Evolutionary conservation across 2,329 filamentous ascomycete genomes (phyloP).

Genomic region (Phaeosphaeriaceae sp.): DNA sequence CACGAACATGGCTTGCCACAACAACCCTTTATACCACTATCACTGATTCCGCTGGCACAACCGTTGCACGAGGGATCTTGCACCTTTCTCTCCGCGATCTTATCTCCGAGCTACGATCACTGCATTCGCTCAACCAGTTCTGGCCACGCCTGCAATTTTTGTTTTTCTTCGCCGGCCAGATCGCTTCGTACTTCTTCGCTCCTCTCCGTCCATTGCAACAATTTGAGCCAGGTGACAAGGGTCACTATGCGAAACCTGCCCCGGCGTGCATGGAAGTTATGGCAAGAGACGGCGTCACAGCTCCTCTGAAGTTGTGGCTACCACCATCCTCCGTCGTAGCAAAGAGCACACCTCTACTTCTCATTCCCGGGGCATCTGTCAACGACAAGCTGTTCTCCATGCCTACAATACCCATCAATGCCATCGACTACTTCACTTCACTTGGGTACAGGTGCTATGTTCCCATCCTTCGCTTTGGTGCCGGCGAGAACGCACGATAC

Average conservation of each 20-base stretch:
- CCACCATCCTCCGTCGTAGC: conserved; percentile 32
- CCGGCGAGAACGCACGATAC: conserved; percentile 58
- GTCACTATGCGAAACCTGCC: conserved; percentile 31
- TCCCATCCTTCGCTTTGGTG: conserved; percentile 65
- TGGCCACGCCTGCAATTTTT: conserved; percentile 4
- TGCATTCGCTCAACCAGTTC: neutral
- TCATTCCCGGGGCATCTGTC: conserved; percentile 69
- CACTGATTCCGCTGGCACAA: conserved; percentile 50
- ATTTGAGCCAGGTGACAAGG: conserved; percentile 56
- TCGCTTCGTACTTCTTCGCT: conserved; percentile 60
- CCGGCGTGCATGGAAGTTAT: conserved; percentile 39
- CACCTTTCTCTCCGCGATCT: conserved; percentile 63
- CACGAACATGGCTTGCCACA: conserved; percentile 66
- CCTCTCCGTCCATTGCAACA: conserved; percentile 66
- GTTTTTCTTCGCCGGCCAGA: conserved; percentile 63
- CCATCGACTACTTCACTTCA: conserved; percentile 67
- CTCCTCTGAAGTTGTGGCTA: conserved; percentile 65
- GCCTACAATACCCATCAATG: conserved; percentile 68
- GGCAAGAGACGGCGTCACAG: conserved; percentile 61
- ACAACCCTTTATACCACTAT: conserved; percentile 69
- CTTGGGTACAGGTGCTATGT: conserved; percentile 68
- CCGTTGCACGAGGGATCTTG: conserved; percentile 67
- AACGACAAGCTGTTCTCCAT: conserved; percentile 69
- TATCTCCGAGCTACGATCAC: conserved; percentile 55
- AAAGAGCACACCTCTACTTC: conserved; percentile 56